A percentile compares a stretch with the other conserved stretches of the same genome.
These are phyloP conservation scores for Erysimum cheiri DNA, from an alignment of 441 rosid genomes.

Conservation along the genomic window DNA sequence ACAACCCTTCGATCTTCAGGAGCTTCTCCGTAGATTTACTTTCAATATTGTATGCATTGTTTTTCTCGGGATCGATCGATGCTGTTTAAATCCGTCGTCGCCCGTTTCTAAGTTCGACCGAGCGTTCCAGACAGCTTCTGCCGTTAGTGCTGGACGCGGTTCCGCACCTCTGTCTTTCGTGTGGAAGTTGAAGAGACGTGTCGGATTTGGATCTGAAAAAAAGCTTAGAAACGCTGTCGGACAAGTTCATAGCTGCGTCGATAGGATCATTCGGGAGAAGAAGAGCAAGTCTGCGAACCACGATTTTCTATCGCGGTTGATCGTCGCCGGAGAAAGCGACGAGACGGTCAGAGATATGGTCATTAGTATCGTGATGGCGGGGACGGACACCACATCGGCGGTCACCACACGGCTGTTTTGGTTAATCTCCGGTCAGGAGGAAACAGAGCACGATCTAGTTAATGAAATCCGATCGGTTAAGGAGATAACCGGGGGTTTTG, in stretches of 20 bases:
- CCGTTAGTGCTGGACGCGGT: constrained; percentile 67
- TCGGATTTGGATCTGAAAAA: constrained; percentile 70
- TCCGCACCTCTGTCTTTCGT: constrained; percentile 62
- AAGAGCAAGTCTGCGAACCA: constrained; percentile 34
- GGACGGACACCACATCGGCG: constrained; percentile 67
- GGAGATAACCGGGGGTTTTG: constrained; percentile 37
- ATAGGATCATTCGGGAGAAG: constrained; percentile 50
- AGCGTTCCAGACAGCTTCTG: constrained; percentile 73
- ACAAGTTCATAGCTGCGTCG: constrained; percentile 53
- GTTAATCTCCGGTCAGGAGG: constrained; percentile 47
- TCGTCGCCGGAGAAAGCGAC: constrained; percentile 59
- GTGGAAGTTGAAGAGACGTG: constrained; percentile 75
- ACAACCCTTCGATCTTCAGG: constrained; percentile 55
- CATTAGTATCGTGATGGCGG: constrained; percentile 65
- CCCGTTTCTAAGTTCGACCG: constrained; percentile 49
- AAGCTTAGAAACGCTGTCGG: constrained; percentile 62
- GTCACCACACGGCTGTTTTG: constrained; percentile 66
- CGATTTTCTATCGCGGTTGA: constrained; percentile 65
- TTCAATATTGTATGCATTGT: constrained; percentile 60
- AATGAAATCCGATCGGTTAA: constrained; percentile 39
- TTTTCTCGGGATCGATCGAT: constrained; percentile 56
- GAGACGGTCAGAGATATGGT: constrained; percentile 57
- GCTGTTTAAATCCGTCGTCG: constrained; percentile 45
- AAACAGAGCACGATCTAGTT: constrained; percentile 42
- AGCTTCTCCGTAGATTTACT: constrained; percentile 54